phyloP scores from a whole-genome alignment of 2,329 filamentous ascomycete genomes.

The Colletotrichum scovillei region DNA sequence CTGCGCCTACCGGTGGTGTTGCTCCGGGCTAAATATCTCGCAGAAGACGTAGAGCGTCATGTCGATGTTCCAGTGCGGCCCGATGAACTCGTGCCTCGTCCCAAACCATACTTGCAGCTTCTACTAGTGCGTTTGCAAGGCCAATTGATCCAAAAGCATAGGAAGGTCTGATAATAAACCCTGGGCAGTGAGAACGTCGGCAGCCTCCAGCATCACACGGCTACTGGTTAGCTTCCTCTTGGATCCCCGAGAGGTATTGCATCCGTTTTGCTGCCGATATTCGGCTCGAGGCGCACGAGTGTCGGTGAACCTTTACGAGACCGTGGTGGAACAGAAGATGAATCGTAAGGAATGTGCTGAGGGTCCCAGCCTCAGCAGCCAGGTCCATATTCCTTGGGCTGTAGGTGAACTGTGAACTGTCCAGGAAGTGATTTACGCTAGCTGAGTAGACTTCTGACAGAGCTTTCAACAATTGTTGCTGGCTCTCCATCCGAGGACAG shows the following conservation, averaged over 20 bases:
- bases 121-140: slow-evolving; percentile 64
- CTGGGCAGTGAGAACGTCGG: slow-evolving; percentile 74
- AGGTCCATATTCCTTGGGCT: slow-evolving; percentile 67
- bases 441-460: slow-evolving; percentile 62
- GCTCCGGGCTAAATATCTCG: slow-evolving; percentile 44
- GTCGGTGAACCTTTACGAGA: slow-evolving; percentile 73
- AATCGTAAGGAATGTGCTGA: slow-evolving; percentile 71
- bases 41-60: slow-evolving; percentile 48
- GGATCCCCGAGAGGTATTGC: slow-evolving; percentile 59
- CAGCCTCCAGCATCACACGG: slow-evolving; percentile 70
- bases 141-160: slow-evolving; percentile 64
- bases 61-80: slow-evolving; percentile 55
- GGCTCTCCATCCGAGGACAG: slow-evolving; percentile 34
- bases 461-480: slow-evolving; percentile 54
- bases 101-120: slow-evolving; percentile 70
- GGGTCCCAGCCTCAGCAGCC: slow-evolving; percentile 62
- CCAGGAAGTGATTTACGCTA: slow-evolving; percentile 70
- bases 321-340: slow-evolving; percentile 75
- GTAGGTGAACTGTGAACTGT: slow-evolving; percentile 64
- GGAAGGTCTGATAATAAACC: slow-evolving; percentile 63
- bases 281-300: slow-evolving; percentile 55
- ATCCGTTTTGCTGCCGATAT: slow-evolving; percentile 53
- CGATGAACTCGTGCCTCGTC: slow-evolving; percentile 64
- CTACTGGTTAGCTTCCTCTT: slow-evolving; percentile 64
- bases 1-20: slow-evolving; percentile 43